Conservation (phyloP, 140 eudicot genomes). For the Ambrosia hybrid region DNA sequence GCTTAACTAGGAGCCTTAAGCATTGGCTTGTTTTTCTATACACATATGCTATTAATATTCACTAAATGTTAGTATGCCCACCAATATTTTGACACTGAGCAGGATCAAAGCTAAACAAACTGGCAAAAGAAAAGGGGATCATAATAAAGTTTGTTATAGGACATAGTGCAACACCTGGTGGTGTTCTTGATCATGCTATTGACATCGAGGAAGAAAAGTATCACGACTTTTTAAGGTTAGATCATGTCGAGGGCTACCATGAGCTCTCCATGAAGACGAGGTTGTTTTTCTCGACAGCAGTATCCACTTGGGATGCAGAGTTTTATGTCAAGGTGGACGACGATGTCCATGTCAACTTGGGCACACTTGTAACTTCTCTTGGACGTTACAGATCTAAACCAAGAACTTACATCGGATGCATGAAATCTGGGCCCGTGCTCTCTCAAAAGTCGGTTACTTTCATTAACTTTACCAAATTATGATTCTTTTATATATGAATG, state of each 20-base stretch:
- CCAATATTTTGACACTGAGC: conserved; percentile 12
- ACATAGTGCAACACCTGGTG: conserved; percentile 63
- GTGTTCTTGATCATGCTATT: conserved; percentile 64
- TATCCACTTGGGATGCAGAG: conserved; percentile 75
- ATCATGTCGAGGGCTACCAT: conserved; percentile 81
- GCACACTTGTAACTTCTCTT: conserved; percentile 60
- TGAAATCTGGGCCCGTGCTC: conserved; percentile 95
- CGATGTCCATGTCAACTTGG: conserved; percentile 76
- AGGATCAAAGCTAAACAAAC: conserved; percentile 53
- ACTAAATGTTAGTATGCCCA: not conserved
- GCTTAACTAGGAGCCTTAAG: no score
- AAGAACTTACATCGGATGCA: conserved; percentile 78
- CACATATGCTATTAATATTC: not conserved
- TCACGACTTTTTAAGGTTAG: conserved; percentile 60
- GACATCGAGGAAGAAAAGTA: conserved; percentile 61
- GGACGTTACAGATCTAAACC: conserved; percentile 61
- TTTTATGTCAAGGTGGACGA: conserved; percentile 84
- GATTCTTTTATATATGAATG: not conserved
- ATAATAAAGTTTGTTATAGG: conserved; percentile 71
- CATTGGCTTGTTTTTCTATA: no score
- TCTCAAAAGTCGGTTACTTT: conserved; percentile 51
- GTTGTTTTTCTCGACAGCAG: conserved; percentile 59
- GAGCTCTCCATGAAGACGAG: conserved; percentile 74
- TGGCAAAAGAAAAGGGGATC: conserved; percentile 74
- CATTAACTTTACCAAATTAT: not conserved